Base-by-base conservation (phyloP, 2,329 filamentous ascomycete genomes). In the Penicillium sp. region DNA sequence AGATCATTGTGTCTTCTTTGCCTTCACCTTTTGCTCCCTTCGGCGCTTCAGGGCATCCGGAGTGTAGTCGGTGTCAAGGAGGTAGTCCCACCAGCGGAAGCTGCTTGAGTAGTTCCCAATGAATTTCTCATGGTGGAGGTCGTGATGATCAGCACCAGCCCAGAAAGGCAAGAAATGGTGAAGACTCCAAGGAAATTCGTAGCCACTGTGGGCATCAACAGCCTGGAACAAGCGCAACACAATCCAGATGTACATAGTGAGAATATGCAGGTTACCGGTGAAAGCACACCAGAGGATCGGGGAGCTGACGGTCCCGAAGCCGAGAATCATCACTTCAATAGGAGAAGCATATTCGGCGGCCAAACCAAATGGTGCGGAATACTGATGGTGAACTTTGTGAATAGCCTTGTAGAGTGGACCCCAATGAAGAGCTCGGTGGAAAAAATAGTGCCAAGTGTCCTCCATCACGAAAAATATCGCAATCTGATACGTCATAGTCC, bases 171-270 rank as follows among this genome's bases (percentile, higher is more conserved):
- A 79, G 81, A 97, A 89, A 77, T 97, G 90, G 76, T 92, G 91
- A 77, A 99, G 79, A 70, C 88, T 93, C 91, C 92, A 99, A 58
- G 94, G 94, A 78, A 99, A 97, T 72, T 99, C 94, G 76, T 97
- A 99, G 61, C 94, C 94, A 68, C 89, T 94, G 81, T 99, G 94
- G 31, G 94, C 89, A 73, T 99, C 94, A 72, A 99, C 95, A 68
- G 94, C 94, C 80, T 99, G 94, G 84, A 96, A 95, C 21, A 99
- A 82, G 65, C 94, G 91, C 65, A 91, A 81, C 51, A 91, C 80
- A 68, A 99, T 97, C 94, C 94, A 99, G 62, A 88, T 72, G 78
- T 97, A 99, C 92, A 99, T 97, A 68, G 94, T 99, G 73, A 97
- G 74, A 59, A 99, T 90, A 77, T 99, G 94, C 37, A 99, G 82